Base-by-base conservation (phyloP, 2,329 filamentous ascomycete species). In the Aureobasidium mangrovei region DNA sequence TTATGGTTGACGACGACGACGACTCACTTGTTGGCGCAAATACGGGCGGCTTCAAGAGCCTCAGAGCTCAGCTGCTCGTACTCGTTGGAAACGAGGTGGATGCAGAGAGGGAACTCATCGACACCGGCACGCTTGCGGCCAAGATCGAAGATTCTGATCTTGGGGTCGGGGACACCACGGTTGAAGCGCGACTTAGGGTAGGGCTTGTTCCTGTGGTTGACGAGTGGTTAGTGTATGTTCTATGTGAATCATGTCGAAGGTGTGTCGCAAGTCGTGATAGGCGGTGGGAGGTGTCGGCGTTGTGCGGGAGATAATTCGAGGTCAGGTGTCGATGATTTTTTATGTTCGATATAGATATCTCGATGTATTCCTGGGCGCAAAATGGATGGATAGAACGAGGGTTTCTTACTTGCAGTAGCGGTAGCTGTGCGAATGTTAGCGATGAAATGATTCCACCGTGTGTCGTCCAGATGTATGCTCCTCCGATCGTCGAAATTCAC, bases 371-470 rank as follows among this genome's bases (percentile, higher is more conserved):
- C 47, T 33, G 27, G 12, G 45, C 45, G 45, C 26, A 48, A 31
- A 48, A 43, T n/a, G 43, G 27, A 29, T 44, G 38, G 38, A 54
- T 32, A 9, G 32, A 35, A 40, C 24, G 7, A 29, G 27, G 47
- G n/a, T 47, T 90, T 96, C 96, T 86, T 97, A 98, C 89, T 98
- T 98, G 91, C 93, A 98, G 88, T 98, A 98, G 74, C 93, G 42
- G 48, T 53, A 53, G 48, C 48, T 46, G 29, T 46, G 38, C 35
- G 18, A 10, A 40, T 29, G 52, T 54, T 41, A 54, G 52, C 43
- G 41, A 33, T 40, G 36, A 18, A 40, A 6, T 54, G 32, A 6
- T 54, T 40, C 7, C 44, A 12, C 9, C 4, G 9, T 40, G 26
- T 36, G 27, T 32, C 27, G 42, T 45, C 51, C 4, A 35, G 26